phyloP scores from a whole-genome alignment of 805 yeast species.

The Dipodascopsis tothii region DNA sequence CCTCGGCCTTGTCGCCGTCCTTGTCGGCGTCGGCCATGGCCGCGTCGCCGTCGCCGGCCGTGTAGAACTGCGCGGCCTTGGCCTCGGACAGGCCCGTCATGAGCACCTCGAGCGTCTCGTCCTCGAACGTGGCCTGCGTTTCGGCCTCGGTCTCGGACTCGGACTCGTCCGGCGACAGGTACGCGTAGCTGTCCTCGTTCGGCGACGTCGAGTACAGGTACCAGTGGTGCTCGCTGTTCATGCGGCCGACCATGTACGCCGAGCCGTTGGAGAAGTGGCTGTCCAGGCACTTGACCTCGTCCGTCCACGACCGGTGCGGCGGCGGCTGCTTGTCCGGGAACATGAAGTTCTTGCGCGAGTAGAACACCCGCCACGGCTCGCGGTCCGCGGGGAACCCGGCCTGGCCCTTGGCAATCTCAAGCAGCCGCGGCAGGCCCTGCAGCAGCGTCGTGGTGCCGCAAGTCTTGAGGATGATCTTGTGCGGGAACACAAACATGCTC shows the following conservation, averaged over 20 bases:
- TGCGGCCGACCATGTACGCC: slow-evolving; percentile 72
- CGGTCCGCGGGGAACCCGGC: slow-evolving; percentile 35
- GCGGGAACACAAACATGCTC: slow-evolving; percentile 79
- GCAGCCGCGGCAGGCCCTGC: slow-evolving; percentile 60
- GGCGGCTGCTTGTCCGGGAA: slow-evolving; percentile 78
- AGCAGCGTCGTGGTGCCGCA: slow-evolving; percentile 94
- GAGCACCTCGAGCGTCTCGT: slow-evolving; percentile 78
- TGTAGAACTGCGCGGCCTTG: slow-evolving; percentile 52
- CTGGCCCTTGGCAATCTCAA: slow-evolving; percentile 42
- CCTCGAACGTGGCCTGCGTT: slow-evolving; percentile 28
- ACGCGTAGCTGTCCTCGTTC: not conserved
- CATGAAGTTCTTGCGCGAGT: slow-evolving; percentile 87
- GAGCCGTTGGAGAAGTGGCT: slow-evolving; percentile 53
- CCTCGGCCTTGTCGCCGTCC: slow-evolving; percentile 30
- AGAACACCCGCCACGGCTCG: slow-evolving; percentile 61
- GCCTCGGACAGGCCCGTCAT: slow-evolving; percentile 74
- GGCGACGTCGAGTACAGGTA: slow-evolving; percentile 48
- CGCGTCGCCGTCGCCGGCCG: slow-evolving; percentile 42
- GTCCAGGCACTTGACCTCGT: slow-evolving; percentile 67
- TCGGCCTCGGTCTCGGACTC: not conserved
- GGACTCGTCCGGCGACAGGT: not conserved
- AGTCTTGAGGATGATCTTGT: slow-evolving; percentile 79
- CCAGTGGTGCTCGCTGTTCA: slow-evolving; percentile 76
- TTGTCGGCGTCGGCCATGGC: slow-evolving; percentile 23
- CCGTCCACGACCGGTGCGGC: slow-evolving; percentile 78